Evolutionary conservation across 805 yeast genomes (phyloP), one percentile per base, ranked within the genome.

Genomic region (Candida fluviatilis): DNA sequence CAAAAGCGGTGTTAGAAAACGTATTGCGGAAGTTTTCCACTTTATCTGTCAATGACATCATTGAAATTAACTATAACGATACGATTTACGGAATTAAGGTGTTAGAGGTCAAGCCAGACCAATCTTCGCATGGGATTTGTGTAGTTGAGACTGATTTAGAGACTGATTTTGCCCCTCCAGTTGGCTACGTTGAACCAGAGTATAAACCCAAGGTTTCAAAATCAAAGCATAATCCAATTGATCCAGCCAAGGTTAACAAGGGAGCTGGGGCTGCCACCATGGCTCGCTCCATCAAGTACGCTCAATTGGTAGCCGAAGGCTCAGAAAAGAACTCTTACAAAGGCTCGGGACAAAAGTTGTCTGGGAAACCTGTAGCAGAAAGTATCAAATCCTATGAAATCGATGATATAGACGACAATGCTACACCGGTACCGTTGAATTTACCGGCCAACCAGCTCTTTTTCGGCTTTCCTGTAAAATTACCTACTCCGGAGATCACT

Each of bases 141-240:
- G 96, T 93, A 4, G 87, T 93, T 18, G 99, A 93, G 57, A 93
- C 99, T 0, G 99, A 93, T 65, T 71, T 93, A 44, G 95, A 87
- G 42, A 95, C 97, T 0, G 99, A 93, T 56, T 93, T 93, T 67
- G 98, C 97, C 1, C 96, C 99, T 2, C 99, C 99, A 0, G 96
- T 91, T 4, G 99, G 99, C 0, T 93, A 93, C 57, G 96, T 86
- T 14, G 98, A 91, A 56, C 96, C 96, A 1, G 89, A 85, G 41
- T 57, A 68, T 46, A 69, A 63, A 39, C 77, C 78, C 14, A 60
- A 63, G 31, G 55, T 56, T 11, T 53, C 59, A n/a, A 61, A 61
- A 38, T 63, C 71, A 6, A 50, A 63, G 1, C 37, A 50, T 2
- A 53, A 49, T 10, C 55, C 72, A 21, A 59, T 67, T 8, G 52